Percentiles rank a stretch among this genome's conserved stretches.
phyloP scores from a whole-genome alignment of 495 filamentous ascomycete genomes.

The Oleoguttula mirabilis region DNA sequence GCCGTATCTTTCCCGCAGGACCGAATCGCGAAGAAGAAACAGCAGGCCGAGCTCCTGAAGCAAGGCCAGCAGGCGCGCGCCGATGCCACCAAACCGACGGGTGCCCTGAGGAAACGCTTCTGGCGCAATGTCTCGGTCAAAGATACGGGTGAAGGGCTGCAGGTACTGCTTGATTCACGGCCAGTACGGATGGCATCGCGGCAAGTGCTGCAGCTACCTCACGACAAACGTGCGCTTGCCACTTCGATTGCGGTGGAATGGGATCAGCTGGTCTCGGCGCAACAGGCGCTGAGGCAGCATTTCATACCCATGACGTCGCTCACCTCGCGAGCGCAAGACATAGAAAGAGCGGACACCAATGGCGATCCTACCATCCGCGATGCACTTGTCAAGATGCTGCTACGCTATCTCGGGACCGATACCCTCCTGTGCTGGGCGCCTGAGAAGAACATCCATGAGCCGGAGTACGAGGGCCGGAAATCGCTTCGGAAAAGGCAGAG shows the following conservation, averaged over 20 bases:
- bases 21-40: slow-evolving; percentile 41
- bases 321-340: slow-evolving; percentile 65
- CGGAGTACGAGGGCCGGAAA: slow-evolving; percentile 29
- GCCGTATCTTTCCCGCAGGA: slow-evolving; percentile 39
- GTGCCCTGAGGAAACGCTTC: slow-evolving; percentile 54
- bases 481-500: slow-evolving; percentile 63
- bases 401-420: slow-evolving; percentile 86
- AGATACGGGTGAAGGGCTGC: slow-evolving; percentile 49
- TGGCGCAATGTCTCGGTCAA: slow-evolving; percentile 71
- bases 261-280: slow-evolving; percentile 67
- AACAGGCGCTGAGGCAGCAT: slow-evolving; percentile 65
- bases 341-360: slow-evolving; percentile 51
- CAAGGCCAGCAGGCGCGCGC: slow-evolving; percentile 36
- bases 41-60: slow-evolving; percentile 42
- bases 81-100: slow-evolving; percentile 32
- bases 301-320: slow-evolving; percentile 85
- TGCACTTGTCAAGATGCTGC: slow-evolving; percentile 50
- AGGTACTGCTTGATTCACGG: slow-evolving; percentile 67
- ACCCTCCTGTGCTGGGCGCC: slow-evolving; percentile 88
- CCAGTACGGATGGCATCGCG: slow-evolving; percentile 67
- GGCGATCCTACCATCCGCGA: slow-evolving; percentile 32
- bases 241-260: slow-evolving; percentile 80
- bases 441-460: slow-evolving; percentile 36
- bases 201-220: slow-evolving; percentile 57
- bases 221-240: slow-evolving; percentile 70